Conservation (phyloP, 2,329 filamentous ascomycete species). For the Xenosphaeropsis pyriputrescens region DNA sequence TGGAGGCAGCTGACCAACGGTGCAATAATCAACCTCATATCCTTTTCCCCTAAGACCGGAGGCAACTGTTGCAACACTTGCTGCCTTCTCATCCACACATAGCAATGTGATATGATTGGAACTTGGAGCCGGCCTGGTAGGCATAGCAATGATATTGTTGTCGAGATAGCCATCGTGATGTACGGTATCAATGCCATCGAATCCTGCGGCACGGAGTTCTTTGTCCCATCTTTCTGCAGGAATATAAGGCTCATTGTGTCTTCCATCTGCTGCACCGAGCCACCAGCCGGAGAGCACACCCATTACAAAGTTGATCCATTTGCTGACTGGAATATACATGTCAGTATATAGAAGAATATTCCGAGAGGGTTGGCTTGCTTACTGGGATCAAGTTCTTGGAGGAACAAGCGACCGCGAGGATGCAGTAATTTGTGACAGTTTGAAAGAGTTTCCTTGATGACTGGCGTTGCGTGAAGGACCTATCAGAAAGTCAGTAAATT, state of each 20-base stretch:
- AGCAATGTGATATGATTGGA: slow-evolving; percentile 2
- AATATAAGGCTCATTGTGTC: slow-evolving; percentile 13
- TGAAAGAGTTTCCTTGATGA: slow-evolving; percentile 5
- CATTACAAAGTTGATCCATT: slow-evolving; percentile 3
- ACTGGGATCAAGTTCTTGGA: slow-evolving; percentile 4
- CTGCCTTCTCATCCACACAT: not conserved
- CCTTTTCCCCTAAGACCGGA: slow-evolving; percentile 2
- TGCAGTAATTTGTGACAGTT: slow-evolving; percentile 6
- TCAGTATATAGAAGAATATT: not conserved
- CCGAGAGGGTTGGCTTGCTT: too few species aligned
- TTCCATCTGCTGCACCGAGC: slow-evolving; percentile 14
- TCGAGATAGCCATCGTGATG: slow-evolving; percentile 7
- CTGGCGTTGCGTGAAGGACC: slow-evolving; percentile 11
- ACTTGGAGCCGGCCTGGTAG: not conserved
- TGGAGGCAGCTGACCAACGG: slow-evolving; percentile 4
- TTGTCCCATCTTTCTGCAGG: slow-evolving; percentile 12
- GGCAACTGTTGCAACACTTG: not conserved
- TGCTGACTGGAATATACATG: too few species aligned
- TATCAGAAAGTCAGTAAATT: slow-evolving; percentile 1
- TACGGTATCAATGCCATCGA: slow-evolving; percentile 14
- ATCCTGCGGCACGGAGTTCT: slow-evolving; percentile 16
- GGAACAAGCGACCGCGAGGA: slow-evolving; percentile 6
- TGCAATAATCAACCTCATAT: slow-evolving; percentile 3
- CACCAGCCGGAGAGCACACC: slow-evolving; percentile 18
- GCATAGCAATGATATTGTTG: slow-evolving; percentile 3